Evolutionary conservation across 257 asterid genomes (phyloP), one percentile per base, ranked within the genome.

Genomic region (Solanum gracilifrons): DNA sequence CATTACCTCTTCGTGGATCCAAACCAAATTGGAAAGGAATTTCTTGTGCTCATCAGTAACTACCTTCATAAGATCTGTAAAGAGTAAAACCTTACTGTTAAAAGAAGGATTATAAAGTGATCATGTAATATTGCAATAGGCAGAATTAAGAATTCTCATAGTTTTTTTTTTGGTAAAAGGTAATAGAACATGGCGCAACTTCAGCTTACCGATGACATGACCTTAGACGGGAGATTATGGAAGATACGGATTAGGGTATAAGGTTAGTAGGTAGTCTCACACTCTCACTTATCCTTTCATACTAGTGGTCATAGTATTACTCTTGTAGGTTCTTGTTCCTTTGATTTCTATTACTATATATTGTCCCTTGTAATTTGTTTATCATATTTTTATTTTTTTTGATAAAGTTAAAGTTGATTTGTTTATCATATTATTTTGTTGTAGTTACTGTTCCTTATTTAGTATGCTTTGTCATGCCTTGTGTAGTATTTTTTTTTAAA

Each of bases 1-100:
- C 48, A 87, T 69, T 75, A 95, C 98, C 97, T 95, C 98, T 90
- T 97, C 98, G 74, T 95, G 99, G 25, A 95, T 93, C 98, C 99
- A 97, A 83, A 97, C 98, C 91, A 95, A 91, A 90, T 93, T 93
- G 72, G 98, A 94, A 82, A 97, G 94, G 92, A 95, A 97, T 79
- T 91, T 95, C 91, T 95, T 97, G 93, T 97, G 99, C 86, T 92
- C 95, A 25, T 94, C 93, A 36, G 99, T 93, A 87, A 97, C 99
- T 39, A 91, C 98, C 93, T 91, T 92, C 88, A 91, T 85, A 90
- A 97, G 93, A 87, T 94, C 99, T 93, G 94, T 68, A 51, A 90
- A 37, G 41, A 87, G 82, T 20, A 23, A 74, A 71, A 43, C 35
- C 71, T 39, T 74, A 43, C 23, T 3, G 12, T 85, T 43, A 41